Conservation (phyloP, 768 basidiomycete genomes). For the Rhodotorula graminis region DNA sequence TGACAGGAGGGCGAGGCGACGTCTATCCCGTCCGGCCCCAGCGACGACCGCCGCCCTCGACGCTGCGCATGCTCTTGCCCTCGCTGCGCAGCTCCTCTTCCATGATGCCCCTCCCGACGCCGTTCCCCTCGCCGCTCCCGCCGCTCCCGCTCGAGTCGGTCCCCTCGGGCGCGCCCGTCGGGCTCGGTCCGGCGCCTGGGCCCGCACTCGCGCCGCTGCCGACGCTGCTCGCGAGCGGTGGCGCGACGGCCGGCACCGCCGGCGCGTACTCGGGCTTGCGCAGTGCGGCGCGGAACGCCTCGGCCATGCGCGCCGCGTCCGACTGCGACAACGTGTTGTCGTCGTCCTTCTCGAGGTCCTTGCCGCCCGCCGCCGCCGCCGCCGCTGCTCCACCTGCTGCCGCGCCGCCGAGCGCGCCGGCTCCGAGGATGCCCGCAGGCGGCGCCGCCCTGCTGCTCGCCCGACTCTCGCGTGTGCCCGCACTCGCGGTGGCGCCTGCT, state of each 20-base stretch:
- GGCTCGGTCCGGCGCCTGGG: slow-evolving; percentile 44
- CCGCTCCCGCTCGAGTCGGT: slow-evolving; percentile 3
- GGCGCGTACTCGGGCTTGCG: slow-evolving; percentile 73
- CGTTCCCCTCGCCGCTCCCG: not conserved
- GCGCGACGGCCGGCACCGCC: not conserved
- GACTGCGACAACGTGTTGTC: slow-evolving; percentile 59
- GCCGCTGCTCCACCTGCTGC: not conserved
- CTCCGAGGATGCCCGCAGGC: not conserved
- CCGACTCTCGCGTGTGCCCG: not conserved
- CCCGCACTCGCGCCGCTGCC: not conserved
- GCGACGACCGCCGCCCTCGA: slow-evolving; percentile 48
- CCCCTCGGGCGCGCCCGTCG: slow-evolving; percentile 41
- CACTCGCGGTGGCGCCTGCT: not conserved
- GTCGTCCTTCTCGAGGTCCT: not conserved
- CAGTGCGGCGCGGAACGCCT: slow-evolving; percentile 81
- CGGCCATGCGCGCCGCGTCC: slow-evolving; percentile 87
- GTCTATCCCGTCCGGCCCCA: slow-evolving; percentile 2
- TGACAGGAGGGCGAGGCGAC: not conserved
- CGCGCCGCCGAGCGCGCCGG: slow-evolving; percentile 5
- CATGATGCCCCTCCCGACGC: slow-evolving; percentile 49
- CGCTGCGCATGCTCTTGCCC: slow-evolving; percentile 80
- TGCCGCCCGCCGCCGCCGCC: not conserved
- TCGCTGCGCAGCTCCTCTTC: slow-evolving; percentile 78
- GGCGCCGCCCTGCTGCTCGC: not conserved
- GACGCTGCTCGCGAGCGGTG: no score